Percentiles rank a stretch among this genome's conserved stretches.
Conservation (phyloP, 192 early-diverging fungal genomes). For the Mortierella hygrophila region DNA sequence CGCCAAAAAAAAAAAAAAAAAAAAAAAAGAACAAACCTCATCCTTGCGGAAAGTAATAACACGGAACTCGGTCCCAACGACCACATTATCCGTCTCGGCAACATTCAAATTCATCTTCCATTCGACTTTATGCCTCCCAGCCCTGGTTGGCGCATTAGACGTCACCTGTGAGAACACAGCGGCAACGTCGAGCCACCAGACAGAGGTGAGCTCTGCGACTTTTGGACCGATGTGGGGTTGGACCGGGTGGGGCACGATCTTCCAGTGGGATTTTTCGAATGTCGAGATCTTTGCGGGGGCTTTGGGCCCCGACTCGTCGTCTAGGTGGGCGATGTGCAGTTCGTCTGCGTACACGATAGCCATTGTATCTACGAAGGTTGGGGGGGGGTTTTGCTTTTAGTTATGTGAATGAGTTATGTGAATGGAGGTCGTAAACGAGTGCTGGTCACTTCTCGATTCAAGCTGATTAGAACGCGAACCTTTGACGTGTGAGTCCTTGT, state of each 20-base stretch:
- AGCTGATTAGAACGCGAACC: no score
- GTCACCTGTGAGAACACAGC: slow-evolving; percentile 2
- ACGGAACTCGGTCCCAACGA: slow-evolving; percentile 30
- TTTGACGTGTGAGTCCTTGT: no score
- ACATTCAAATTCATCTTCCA: slow-evolving; percentile 21
- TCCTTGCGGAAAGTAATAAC: slow-evolving; percentile 12
- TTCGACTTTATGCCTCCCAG: slow-evolving; percentile 12
- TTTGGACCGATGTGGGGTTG: slow-evolving; percentile 6
- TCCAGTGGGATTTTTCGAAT: slow-evolving; percentile 9
- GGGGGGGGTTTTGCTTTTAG: no score
- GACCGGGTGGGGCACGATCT: slow-evolving; percentile 5
- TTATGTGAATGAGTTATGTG: no score
- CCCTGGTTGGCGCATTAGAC: background rate
- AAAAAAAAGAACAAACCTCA: background rate
- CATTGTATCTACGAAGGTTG: background rate
- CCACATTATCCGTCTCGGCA: background rate
- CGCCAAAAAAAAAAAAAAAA: no score
- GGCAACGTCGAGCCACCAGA: slow-evolving; percentile 26
- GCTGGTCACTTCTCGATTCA: no score
- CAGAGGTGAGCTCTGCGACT: slow-evolving; percentile 8
- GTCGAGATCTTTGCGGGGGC: background rate
- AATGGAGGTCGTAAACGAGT: no score
- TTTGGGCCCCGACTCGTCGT: background rate
- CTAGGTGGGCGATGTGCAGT: slow-evolving; percentile 21
- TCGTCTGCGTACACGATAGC: slow-evolving; percentile 8